These are phyloP conservation scores for Erodium moschatum DNA, from an alignment of 441 rosid genomes.

Conservation along the genomic window DNA sequence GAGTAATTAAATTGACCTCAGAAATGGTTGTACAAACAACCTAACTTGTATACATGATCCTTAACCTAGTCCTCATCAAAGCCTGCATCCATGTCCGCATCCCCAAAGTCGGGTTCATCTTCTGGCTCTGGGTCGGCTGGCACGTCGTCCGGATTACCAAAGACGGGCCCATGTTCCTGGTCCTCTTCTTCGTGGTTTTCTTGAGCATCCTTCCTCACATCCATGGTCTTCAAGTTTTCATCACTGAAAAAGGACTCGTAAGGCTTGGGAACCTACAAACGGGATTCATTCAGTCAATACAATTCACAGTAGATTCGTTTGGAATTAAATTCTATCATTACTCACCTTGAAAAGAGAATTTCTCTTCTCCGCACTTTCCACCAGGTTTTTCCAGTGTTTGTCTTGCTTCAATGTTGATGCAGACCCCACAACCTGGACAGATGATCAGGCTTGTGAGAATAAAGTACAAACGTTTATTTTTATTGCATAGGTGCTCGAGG, in stretches of 20 bases:
- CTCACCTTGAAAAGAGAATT: slow-evolving; percentile 52
- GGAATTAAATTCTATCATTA: not conserved
- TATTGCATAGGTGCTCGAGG: not conserved
- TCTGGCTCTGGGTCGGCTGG: not conserved
- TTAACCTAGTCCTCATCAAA: slow-evolving; percentile 22
- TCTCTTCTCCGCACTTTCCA: slow-evolving; percentile 65
- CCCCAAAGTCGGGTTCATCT: not conserved
- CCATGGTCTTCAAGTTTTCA: slow-evolving; percentile 45
- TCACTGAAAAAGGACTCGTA: slow-evolving; percentile 50
- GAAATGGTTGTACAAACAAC: too few relatives aligned
- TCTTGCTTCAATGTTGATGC: slow-evolving; percentile 63
- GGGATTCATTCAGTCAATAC: too few relatives aligned
- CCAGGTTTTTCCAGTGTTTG: slow-evolving; percentile 67
- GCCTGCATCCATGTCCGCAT: slow-evolving; percentile 13
- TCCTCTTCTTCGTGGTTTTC: not conserved
- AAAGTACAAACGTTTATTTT: not conserved
- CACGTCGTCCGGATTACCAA: not conserved
- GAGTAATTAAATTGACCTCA: too few relatives aligned
- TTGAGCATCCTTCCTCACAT: slow-evolving; percentile 17
- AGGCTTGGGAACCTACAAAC: slow-evolving; percentile 68
- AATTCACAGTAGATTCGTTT: too few relatives aligned
- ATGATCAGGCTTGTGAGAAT: slow-evolving; percentile 8
- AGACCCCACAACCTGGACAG: slow-evolving; percentile 73
- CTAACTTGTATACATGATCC: too few relatives aligned
- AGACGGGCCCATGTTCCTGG: not conserved